phyloP scores from a whole-genome alignment of 2,329 filamentous ascomycete genomes.

The Lachnum nothofagi region DNA sequence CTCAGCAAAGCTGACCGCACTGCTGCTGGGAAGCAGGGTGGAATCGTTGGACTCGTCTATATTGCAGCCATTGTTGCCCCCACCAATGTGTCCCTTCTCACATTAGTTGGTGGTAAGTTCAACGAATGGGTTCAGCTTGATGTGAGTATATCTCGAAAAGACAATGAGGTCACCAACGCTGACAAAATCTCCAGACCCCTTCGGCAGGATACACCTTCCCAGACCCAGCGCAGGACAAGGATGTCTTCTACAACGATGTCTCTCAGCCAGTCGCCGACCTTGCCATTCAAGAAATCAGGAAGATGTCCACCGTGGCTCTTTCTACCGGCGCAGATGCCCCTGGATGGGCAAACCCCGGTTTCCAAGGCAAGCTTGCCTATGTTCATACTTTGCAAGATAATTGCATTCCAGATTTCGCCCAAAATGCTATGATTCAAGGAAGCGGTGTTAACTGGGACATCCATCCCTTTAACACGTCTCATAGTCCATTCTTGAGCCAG shows the following conservation, averaged over 20 bases:
- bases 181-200: not conserved
- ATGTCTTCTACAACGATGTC: not conserved
- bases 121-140: not conserved
- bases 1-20: constrained; percentile 2
- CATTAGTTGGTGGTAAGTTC: not conserved
- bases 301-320: not conserved
- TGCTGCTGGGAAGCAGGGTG: not conserved
- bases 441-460: not conserved
- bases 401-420: not conserved
- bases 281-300: not conserved
- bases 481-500: not conserved
- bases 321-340: not conserved
- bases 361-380: not conserved
- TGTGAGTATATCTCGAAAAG: constrained; percentile 1
- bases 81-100: not conserved
- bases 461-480: not conserved
- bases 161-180: too few species aligned
- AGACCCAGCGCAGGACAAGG: too few species aligned
- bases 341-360: not conserved
- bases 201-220: not conserved
- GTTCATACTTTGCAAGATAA: not conserved
- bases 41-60: not conserved
- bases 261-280: not conserved
- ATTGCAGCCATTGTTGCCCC: not conserved
- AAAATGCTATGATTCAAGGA: not conserved